Percentiles rank a stretch among this genome's conserved stretches.
Conservation (phyloP, 352 stramenopile species). For the Elongisporangium prolatum region DNA sequence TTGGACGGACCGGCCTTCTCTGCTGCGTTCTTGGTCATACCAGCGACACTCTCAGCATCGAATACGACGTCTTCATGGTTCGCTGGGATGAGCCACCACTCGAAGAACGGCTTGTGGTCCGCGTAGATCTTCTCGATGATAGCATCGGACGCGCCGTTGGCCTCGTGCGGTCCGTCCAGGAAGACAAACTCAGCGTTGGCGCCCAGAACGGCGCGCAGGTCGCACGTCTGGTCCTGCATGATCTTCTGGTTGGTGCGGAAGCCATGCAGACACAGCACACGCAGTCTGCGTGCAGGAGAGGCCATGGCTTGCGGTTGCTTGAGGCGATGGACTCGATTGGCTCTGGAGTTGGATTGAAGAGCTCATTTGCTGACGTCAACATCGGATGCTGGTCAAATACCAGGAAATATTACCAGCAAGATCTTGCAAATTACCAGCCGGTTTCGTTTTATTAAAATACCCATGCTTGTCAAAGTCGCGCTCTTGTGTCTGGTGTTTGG, state of each 20-base stretch:
- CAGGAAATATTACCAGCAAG: not conserved
- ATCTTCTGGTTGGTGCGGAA: slow-evolving; percentile 23
- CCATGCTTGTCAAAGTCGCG: not conserved
- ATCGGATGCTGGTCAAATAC: not conserved
- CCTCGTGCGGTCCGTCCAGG: slow-evolving; percentile 12
- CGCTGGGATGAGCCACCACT: slow-evolving; percentile 18
- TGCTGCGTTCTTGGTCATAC: not conserved
- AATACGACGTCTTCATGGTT: slow-evolving; percentile 26
- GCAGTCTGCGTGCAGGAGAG: slow-evolving; percentile 13
- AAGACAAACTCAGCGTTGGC: slow-evolving; percentile 15
- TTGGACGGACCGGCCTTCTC: slow-evolving; percentile 22
- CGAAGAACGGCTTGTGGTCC: slow-evolving; percentile 10
- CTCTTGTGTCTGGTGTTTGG: not conserved
- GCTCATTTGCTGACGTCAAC: not conserved
- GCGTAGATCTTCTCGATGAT: slow-evolving; percentile 13
- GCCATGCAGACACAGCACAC: slow-evolving; percentile 24
- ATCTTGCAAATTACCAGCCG: not conserved
- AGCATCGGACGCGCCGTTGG: slow-evolving; percentile 8
- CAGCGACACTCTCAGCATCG: slow-evolving; percentile 3
- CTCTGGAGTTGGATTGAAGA: not conserved
- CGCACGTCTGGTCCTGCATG: slow-evolving; percentile 17
- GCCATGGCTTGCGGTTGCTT: not conserved
- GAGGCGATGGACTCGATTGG: not conserved
- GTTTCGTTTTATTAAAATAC: not conserved
- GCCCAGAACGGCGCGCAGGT: slow-evolving; percentile 14